These are phyloP conservation scores for Alternaria angustiovoidea DNA, from an alignment of 2,329 filamentous ascomycete species.

Conservation along the genomic window DNA sequence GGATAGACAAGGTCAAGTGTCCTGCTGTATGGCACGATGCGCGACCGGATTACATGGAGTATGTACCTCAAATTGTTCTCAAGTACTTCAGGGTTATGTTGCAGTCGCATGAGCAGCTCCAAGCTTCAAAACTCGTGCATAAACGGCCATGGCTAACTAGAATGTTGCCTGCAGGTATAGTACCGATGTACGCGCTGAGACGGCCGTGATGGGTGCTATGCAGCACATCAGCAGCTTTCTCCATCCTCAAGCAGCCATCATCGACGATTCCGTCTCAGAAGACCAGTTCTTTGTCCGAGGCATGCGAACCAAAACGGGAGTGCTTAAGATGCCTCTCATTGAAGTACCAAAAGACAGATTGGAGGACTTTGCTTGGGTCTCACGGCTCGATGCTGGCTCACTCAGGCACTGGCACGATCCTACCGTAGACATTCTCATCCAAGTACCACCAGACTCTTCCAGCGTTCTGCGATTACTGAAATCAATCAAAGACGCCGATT, in stretches of 20 bases:
- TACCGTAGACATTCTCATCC: conserved; percentile 82
- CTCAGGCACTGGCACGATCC: conserved; percentile 80
- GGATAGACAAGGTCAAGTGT: conserved; percentile 73
- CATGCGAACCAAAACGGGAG: conserved; percentile 63
- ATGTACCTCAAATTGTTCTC: not conserved
- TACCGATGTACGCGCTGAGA: conserved; percentile 72
- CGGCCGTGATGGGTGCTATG: conserved; percentile 70
- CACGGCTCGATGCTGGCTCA: conserved; percentile 76
- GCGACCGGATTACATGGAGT: conserved; percentile 74
- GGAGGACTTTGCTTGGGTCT: conserved; percentile 77
- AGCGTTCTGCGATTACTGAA: conserved; percentile 81
- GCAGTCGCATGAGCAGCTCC: not conserved
- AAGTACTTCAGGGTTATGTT: no score
- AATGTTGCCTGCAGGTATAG: conserved; percentile 57
- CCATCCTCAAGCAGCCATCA: conserved; percentile 77
- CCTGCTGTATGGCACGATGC: conserved; percentile 75
- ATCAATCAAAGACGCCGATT: conserved; percentile 79
- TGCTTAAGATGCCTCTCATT: conserved; percentile 70
- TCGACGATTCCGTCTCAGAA: conserved; percentile 73
- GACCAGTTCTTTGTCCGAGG: conserved; percentile 72
- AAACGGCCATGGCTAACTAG: not conserved
- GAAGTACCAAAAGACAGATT: conserved; percentile 72
- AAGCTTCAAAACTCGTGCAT: not conserved
- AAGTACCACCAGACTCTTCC: conserved; percentile 73
- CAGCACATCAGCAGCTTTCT: conserved; percentile 76